These are phyloP conservation scores for Trichophyton rubrum DNA, from an alignment of 2,329 filamentous ascomycete species.

Conservation along the genomic window DNA sequence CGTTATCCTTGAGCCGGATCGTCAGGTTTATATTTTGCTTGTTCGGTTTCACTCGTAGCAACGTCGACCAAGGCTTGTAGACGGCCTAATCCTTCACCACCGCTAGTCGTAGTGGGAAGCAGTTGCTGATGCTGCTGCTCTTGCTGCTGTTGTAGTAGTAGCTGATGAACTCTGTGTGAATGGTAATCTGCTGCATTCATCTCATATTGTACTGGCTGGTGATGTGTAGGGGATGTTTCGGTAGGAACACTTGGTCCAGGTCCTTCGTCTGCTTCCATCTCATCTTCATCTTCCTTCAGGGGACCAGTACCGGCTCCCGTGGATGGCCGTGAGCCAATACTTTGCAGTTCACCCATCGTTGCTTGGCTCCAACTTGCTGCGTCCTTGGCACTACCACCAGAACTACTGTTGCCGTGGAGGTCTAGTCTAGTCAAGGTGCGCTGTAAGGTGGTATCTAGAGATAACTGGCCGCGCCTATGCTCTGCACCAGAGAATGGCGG, in stretches of 20 bases:
- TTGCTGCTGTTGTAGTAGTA: no score
- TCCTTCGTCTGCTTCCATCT: background rate
- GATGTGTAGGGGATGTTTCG: background rate
- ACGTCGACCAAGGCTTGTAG: constrained; percentile 41
- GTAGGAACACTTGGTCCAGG: constrained; percentile 1
- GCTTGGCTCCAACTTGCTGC: constrained; percentile 34
- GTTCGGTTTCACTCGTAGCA: constrained; percentile 31
- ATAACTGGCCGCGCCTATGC: constrained; percentile 36
- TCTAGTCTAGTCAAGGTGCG: constrained; percentile 34
- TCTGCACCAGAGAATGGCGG: constrained; percentile 34
- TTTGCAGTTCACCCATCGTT: constrained; percentile 31
- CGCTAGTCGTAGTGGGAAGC: constrained; percentile 7
- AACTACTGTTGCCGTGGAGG: constrained; percentile 24
- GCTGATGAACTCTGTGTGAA: no score
- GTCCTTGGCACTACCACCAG: constrained; percentile 18
- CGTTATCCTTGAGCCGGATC: background rate
- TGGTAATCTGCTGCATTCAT: background rate
- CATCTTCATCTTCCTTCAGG: background rate
- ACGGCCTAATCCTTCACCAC: constrained; percentile 32
- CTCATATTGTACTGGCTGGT: background rate
- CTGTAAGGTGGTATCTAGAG: constrained; percentile 37
- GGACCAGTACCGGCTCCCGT: background rate
- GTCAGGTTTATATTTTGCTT: background rate
- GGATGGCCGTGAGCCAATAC: constrained; percentile 23
- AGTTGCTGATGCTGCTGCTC: constrained; percentile 18